Base-by-base conservation (phyloP, 2,329 filamentous ascomycete species). In the Coniochaeta sp. region DNA sequence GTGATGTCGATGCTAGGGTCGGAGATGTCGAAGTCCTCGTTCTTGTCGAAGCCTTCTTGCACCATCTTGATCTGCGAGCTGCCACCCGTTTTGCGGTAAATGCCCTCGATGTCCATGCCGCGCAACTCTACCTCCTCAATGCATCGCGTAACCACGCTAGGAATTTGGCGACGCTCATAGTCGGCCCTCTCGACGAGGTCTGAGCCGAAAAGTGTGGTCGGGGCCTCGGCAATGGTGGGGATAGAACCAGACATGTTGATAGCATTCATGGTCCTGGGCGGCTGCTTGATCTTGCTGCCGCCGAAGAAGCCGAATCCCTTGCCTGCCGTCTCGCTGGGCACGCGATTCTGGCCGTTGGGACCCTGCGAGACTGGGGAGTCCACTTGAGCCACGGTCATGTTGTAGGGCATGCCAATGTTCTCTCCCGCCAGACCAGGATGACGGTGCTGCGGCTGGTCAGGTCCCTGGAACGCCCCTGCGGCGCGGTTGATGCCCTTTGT, bases 61-160 rank as follows among this genome's bases (percentile, higher is more conserved):
- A 99, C 89, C 62, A 82, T 78, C 67, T 95, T 95, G 65, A 96
- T 87, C 67, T 95, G 90, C 8, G 89, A 90, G 61, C 87, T 91
- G 58, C 91, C 94, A 52, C 94, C 94, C 49, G 91, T 96, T 77
- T 99, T 99, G 63, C 94, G 85, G 72, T 99, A 99, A 61, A 99
- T 95, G 56, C 94, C 94, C 71, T 97, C 94, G 60, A 95, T 82
- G 62, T 97, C 91, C 89, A 99, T 96, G 70, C 92, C 94, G 65
- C 94, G 85, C 20, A 94, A 74, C 68, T 99, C 94, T 32, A 99
- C 94, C 70, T 99, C 92, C 65, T 96, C 89, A 59, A 99, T 95
- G 69, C 94, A 99, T 46, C 91, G 87, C 47, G 85, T 92, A 40
- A 99, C 89, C 26, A 99, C 89, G 56, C 84, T 86, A 47, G 94